Base-by-base conservation (phyloP, 2,329 filamentous ascomycete genomes). In the Neonectria ditissima region DNA sequence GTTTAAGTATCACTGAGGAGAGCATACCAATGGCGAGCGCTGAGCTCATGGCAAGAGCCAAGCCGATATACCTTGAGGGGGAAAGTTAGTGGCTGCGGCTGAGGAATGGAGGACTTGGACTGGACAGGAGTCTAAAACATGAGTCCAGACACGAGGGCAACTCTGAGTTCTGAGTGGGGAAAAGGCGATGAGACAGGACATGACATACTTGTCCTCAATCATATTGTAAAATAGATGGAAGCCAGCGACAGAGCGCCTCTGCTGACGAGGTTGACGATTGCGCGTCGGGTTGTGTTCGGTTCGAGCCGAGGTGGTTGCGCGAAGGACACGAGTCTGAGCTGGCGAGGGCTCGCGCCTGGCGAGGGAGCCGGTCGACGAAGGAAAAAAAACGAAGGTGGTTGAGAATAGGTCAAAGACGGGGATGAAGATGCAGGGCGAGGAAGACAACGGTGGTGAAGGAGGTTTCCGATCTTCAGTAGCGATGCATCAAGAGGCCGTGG, bases 11-110 rank as follows among this genome's bases (percentile, higher is more conserved):
- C 18, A 26, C 39, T 62, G 55, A 63, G 18, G 39, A 45, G 45
- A 28, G 78, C 85, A 73, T 86, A 92, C 91, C 91, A 80, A 94
- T 94, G 69, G 90, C 91, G 76, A 93, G 81, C 72, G 91, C 92
- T 39, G 90, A 92, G 65, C 86, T 85, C 77, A 94, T 89, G 84
- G 91, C 91, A 79, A 94, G 81, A 65, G 87, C 88, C 80, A 94
- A 83, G 76, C 91, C 91, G 74, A 94, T 88, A 76, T 93, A 94
- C 83, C 91, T 93, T 75, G 66, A 44, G 30, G 55, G 45, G 30
- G 24, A 55, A 51, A 45, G 66, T 75, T 54, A 73, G 71, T 65
- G 56, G 37, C 56, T 45, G 41, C 41, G 55, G 43, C 41, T 16
- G 24, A 18, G 37, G 45, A 37, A 34, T 39, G 41, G 52, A 50